Conservation (phyloP, 2,329 filamentous ascomycete species). For the Sporothrix euskadiensis region DNA sequence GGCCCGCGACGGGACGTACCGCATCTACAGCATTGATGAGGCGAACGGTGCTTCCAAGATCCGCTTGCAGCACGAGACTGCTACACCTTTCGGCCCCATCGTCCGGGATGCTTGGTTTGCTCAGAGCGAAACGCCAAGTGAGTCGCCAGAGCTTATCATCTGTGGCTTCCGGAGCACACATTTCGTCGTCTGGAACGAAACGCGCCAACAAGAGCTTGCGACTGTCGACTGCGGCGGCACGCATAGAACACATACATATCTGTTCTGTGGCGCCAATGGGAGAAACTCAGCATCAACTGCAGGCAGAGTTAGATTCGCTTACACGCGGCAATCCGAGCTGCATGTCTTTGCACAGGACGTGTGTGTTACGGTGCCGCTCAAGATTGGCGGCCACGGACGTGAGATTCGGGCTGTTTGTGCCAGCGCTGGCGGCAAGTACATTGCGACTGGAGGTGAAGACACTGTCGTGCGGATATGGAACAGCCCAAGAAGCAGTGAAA, state of each 20-base stretch:
- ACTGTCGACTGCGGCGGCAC: constrained; percentile 80
- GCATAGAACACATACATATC: constrained; percentile 72
- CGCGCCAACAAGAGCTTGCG: constrained; percentile 66
- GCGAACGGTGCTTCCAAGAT: constrained; percentile 34
- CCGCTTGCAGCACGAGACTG: constrained; percentile 64
- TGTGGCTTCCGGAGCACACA: constrained; percentile 78
- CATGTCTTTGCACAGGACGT: constrained; percentile 49
- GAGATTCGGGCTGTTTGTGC: constrained; percentile 66
- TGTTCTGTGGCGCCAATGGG: constrained; percentile 15
- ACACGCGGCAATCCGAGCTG: constrained; percentile 67
- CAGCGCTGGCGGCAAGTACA: constrained; percentile 40
- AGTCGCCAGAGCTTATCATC: constrained; percentile 59
- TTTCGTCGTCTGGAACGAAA: constrained; percentile 82
- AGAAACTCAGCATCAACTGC: constrained; percentile 36
- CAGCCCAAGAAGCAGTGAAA: not conserved
- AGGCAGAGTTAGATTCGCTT: constrained; percentile 60
- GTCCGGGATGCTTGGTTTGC: constrained; percentile 71
- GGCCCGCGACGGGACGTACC: constrained; percentile 74
- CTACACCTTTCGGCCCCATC: constrained; percentile 70
- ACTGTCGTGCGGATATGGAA: constrained; percentile 59
- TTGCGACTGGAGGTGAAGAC: constrained; percentile 73
- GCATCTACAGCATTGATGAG: constrained; percentile 54
- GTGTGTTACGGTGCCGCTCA: constrained; percentile 51
- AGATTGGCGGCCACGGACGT: constrained; percentile 75
- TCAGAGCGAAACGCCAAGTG: constrained; percentile 38